These are phyloP conservation scores for Hypoxylon sp. DNA, from an alignment of 2,329 filamentous ascomycete genomes.

Conservation along the genomic window DNA sequence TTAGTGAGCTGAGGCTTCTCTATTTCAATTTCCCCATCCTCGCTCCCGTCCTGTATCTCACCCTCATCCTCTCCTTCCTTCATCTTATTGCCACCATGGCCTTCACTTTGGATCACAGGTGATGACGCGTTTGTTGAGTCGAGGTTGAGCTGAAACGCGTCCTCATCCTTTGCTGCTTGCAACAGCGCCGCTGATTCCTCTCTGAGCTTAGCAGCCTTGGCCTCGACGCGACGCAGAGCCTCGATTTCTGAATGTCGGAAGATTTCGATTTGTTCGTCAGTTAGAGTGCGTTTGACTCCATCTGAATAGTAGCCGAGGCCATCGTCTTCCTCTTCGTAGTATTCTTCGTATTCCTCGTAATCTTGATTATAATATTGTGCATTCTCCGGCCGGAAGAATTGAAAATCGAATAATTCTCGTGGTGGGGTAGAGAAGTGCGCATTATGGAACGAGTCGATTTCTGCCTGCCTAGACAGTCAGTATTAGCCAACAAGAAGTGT, in stretches of 20 bases:
- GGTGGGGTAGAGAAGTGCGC: conserved; percentile 70
- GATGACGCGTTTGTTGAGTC: conserved; percentile 16
- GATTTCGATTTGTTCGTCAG: conserved; percentile 90
- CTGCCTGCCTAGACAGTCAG: conserved; percentile 64
- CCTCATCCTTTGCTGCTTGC: conserved; percentile 30
- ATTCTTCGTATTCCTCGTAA: conserved; percentile 53
- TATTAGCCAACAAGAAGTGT: conserved; percentile 42
- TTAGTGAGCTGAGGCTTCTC: conserved; percentile 50
- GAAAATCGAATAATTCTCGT: conserved; percentile 61
- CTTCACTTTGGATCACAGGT: conserved; percentile 14
- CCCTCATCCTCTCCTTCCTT: conserved; percentile 41
- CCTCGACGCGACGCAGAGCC: conserved; percentile 71
- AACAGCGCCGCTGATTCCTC: conserved; percentile 37
- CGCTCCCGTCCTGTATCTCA: conserved; percentile 48
- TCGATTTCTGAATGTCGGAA: conserved; percentile 92
- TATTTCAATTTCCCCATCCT: conserved; percentile 55
- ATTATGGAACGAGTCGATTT: conserved; percentile 71
- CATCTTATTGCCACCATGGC: neutral
- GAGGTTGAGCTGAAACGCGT: conserved; percentile 17
- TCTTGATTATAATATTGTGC: conserved; percentile 39
- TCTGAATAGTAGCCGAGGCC: conserved; percentile 88
- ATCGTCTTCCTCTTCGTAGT: conserved; percentile 67
- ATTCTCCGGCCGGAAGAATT: conserved; percentile 60
- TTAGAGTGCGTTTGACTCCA: conserved; percentile 89
- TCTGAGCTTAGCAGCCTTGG: conserved; percentile 53